Percentiles rank a stretch among this genome's conserved stretches.
Evolutionary conservation across 179 eudicot genomes (phyloP).

Genomic region (Beta lomatogona): DNA sequence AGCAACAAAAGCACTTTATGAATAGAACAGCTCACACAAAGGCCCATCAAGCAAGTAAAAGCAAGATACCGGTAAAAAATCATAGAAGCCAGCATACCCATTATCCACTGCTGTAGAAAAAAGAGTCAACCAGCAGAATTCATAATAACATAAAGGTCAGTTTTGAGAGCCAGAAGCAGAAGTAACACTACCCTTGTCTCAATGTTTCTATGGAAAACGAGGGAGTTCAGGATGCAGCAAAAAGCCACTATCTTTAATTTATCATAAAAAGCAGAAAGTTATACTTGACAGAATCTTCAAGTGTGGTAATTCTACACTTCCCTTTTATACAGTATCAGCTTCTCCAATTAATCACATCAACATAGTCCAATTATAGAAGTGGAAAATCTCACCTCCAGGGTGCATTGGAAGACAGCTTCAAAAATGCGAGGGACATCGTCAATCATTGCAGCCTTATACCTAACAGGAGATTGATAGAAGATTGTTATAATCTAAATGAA

Average conservation of each 20-base stretch:
- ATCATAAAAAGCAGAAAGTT: background rate
- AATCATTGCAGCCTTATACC: conserved; percentile 89
- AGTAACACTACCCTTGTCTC: background rate
- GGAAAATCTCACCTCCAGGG: conserved; percentile 67
- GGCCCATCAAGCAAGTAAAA: background rate
- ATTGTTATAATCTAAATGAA: background rate
- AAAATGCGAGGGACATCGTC: conserved; percentile 95
- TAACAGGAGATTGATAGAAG: conserved; percentile 15
- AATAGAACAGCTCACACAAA: background rate
- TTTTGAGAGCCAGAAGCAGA: background rate
- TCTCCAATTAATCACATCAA: background rate
- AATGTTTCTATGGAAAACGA: background rate
- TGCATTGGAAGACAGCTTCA: conserved; percentile 96
- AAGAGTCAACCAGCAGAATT: background rate
- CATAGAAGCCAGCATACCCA: background rate
- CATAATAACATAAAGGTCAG: background rate
- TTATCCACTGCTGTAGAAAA: no score
- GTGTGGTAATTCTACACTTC: background rate
- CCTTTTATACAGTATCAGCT: background rate
- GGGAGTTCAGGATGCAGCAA: background rate
- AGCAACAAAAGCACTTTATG: background rate
- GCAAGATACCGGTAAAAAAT: background rate
- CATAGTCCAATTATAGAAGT: background rate
- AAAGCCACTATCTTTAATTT: background rate
- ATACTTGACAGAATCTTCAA: background rate